Evolutionary conservation across 331 rosid genomes (phyloP), one percentile per base, ranked within the genome.

Genomic region (Pyrus hybrid): DNA sequence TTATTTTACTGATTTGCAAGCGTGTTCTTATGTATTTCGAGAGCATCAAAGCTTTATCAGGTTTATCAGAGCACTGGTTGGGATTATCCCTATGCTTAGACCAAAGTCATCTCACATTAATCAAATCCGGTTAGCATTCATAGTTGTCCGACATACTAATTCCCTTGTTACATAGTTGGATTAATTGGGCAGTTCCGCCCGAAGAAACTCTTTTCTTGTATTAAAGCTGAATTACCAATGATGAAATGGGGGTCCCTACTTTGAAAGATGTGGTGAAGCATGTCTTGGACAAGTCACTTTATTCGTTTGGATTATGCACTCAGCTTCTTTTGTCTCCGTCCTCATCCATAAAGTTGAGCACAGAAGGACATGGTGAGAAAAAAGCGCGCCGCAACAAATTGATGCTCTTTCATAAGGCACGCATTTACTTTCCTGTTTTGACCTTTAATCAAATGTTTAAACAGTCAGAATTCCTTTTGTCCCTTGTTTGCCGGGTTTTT

Each of bases 351-450:
- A 70, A 85, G 73, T 54, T 86, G 70, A 84, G 85, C 81, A 26
- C 28, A 26, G 28, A 26, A 80, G 79, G 77, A 66, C 91, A 88
- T 32, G 97, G 97, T 26, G 98, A 93, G 81, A 86, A 81, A 83
- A 83, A 88, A 81, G n/a, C n/a, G n/a, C 2, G 37, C 63, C 90
- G 93, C 70, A 79, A 82, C 80, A 93, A 87, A 82, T n/a, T 82
- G 76, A 86, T 84, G 86, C 72, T 85, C 63, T 83, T 45, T 80
- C 33, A 30, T 5, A 30, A 30, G 7, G 33, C 78, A 81, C 0
- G 87, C 56, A 33, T 77, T 70, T 72, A 61, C 72, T 58, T 63
- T 68, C 68, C 12, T 57, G n/a, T 77, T 73, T 13, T 54, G 33
- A 30, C 33, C 33, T 30, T 30, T 30, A 30, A 30, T 30, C 33